Base-by-base conservation (phyloP, 495 filamentous ascomycete species). In the Aspergillus bridgeri region DNA sequence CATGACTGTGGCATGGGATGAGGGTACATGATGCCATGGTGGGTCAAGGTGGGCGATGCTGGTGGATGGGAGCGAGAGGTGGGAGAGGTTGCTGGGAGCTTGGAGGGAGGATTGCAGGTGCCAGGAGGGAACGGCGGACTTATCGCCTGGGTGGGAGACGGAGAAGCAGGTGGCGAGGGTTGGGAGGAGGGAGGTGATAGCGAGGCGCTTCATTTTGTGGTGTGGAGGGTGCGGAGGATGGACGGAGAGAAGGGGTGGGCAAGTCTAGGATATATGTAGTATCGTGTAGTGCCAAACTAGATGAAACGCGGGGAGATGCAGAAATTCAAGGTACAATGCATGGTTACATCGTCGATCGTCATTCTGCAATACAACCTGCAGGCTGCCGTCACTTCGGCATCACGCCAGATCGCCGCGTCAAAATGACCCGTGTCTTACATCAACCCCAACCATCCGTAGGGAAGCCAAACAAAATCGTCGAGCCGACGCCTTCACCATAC, bases 1-100 rank as follows among this genome's bases (percentile, higher is more conserved):
- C 77, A 87, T 82, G 1, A 86, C 71, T 0, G 84, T 86, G 22
- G 74, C 80, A 18, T 33, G 29, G 8, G 75, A 76, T 0, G 80
- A 66, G 24, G 70, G 62, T 54, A 86, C 72, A 4, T 73, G 73
- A 56, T 81, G 67, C 85, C 86, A 88, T 54, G 73, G 65, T 4
- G 75, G 75, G 0, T 77, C 78, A 63, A 46, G 21, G 5, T 29
- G 42, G 11, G 33, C 7, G 11, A 53, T 51, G 27, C 84, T 72
- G 19, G 78, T 58, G 1, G 75, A 76, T 0, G 75, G 71, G 3
- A 64, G 65, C 0, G 84, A 86, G 19, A 86, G 66, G 0, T 47
- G 52, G 1, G 62, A 45, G 13, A 81, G 61, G 51, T 81, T 66
- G 17, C 60, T 66, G 2, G 68, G 61, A 0, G 67, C 67, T 48